These are phyloP conservation scores for Metschnikowia kofuensis DNA, from an alignment of 805 yeast species.

Conservation along the genomic window DNA sequence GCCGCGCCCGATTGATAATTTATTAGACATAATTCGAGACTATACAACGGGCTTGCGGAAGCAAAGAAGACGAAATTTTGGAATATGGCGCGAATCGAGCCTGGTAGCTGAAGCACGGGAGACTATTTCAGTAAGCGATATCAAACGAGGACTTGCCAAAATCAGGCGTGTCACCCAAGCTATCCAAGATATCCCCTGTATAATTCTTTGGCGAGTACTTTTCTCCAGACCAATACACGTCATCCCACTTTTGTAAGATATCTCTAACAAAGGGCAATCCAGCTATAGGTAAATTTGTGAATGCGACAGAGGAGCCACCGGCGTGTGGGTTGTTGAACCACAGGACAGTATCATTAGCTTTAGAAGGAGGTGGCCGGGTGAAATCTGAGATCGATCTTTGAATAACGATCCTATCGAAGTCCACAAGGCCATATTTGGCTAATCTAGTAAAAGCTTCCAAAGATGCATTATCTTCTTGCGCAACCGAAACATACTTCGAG, in stretches of 20 bases:
- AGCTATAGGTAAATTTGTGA: conserved; percentile 50
- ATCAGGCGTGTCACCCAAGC: conserved; percentile 46
- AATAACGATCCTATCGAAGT: conserved; percentile 53
- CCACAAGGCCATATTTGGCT: conserved; percentile 51
- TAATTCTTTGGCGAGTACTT: conserved; percentile 48
- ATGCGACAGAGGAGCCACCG: conserved; percentile 50
- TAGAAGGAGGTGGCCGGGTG: conserved; percentile 48
- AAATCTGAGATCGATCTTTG: conserved; percentile 63
- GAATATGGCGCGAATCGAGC: too few species aligned
- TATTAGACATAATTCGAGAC: too few species aligned
- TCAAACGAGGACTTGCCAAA: conserved; percentile 30
- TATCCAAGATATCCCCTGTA: conserved; percentile 57
- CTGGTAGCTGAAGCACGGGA: background rate
- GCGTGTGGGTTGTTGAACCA: conserved; percentile 48
- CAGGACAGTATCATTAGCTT: conserved; percentile 41
- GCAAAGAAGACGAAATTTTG: too few species aligned
- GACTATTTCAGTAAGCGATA: conserved; percentile 16
- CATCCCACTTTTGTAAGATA: conserved; percentile 47
- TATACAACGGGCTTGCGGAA: too few species aligned
- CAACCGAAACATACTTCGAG: conserved; percentile 56
- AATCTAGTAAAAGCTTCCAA: conserved; percentile 57
- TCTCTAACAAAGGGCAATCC: conserved; percentile 55
- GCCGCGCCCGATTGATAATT: too few species aligned
- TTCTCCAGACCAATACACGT: conserved; percentile 27
- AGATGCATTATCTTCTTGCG: conserved; percentile 69